A percentile compares a stretch with the other conserved stretches of the same genome.
These are phyloP conservation scores for Geranium brycei DNA, from an alignment of 345 rosid genomes.

Conservation along the genomic window DNA sequence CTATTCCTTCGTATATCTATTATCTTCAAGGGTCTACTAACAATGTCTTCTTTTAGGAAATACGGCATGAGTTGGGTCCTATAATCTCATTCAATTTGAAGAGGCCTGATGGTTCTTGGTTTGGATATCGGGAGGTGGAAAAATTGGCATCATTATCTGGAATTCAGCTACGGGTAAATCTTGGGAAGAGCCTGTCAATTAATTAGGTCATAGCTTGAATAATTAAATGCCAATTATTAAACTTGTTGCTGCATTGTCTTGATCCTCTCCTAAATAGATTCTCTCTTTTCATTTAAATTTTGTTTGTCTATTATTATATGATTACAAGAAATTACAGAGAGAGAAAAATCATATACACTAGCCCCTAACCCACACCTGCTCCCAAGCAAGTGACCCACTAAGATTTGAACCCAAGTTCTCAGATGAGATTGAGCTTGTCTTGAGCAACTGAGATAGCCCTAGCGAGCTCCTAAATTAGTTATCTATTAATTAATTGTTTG, in stretches of 20 bases:
- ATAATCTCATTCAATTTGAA: constrained; percentile 69
- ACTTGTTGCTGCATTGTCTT: not conserved
- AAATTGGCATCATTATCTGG: constrained; percentile 87
- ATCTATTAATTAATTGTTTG: too few relatives aligned
- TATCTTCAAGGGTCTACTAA: constrained; percentile 1
- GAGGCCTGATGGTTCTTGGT: constrained; percentile 91
- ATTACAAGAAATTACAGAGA: too few relatives aligned
- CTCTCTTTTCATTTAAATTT: too few relatives aligned
- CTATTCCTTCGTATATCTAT: not conserved
- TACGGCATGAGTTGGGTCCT: constrained; percentile 30
- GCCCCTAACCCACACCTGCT: too few relatives aligned
- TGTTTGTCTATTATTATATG: too few relatives aligned
- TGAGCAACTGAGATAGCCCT: too few relatives aligned
- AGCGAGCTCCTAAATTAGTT: too few relatives aligned
- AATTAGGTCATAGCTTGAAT: not conserved
- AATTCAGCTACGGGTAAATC: constrained; percentile 82
- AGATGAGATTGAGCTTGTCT: too few relatives aligned
- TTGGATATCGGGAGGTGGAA: constrained; percentile 88
- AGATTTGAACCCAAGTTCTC: too few relatives aligned
- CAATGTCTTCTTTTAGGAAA: constrained; percentile 26
- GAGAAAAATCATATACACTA: too few relatives aligned
- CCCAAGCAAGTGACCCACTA: too few relatives aligned
- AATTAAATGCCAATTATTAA: not conserved
- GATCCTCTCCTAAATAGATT: too few relatives aligned
- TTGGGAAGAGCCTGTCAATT: constrained; percentile 7